Evolutionary conservation across 164 flowering plant species (phyloP).

Genomic region (Vitis vinifera): DNA sequence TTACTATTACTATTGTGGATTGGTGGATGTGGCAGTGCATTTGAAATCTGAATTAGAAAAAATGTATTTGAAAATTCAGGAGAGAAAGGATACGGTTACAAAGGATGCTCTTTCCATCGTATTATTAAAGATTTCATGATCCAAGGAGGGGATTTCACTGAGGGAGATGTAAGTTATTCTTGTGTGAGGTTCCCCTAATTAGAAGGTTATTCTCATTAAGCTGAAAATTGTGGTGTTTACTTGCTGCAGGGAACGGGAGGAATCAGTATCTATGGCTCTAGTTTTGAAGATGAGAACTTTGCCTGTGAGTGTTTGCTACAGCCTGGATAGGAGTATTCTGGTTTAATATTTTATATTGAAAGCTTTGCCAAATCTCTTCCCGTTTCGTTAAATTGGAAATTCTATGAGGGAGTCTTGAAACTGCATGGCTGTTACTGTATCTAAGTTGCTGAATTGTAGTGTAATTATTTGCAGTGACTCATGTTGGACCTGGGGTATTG

Average conservation of each 20-base stretch:
- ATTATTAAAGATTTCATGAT: conserved; percentile 82
- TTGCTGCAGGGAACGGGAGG: conserved; percentile 83
- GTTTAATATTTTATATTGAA: background rate
- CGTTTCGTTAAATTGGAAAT: background rate
- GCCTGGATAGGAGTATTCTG: background rate
- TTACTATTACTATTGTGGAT: background rate
- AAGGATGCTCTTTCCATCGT: conserved; percentile 79
- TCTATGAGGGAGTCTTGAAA: background rate
- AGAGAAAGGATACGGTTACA: conserved; percentile 79
- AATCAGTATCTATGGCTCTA: conserved; percentile 67
- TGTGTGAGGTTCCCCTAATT: background rate
- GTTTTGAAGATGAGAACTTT: conserved; percentile 72
- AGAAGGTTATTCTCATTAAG: background rate
- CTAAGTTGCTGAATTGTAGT: background rate
- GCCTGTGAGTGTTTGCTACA: conserved; percentile 41
- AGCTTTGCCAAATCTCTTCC: background rate
- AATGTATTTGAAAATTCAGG: conserved; percentile 33
- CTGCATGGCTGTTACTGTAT: background rate
- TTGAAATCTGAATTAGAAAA: background rate
- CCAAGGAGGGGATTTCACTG: conserved; percentile 80
- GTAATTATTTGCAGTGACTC: conserved; percentile 53
- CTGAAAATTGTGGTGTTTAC: conserved; percentile 7
- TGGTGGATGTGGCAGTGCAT: background rate
- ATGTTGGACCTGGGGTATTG: conserved; percentile 72
- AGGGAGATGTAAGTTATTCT: conserved; percentile 52